phyloP scores from a whole-genome alignment of 106 monocot species.

The Ottelia alismoides region DNA sequence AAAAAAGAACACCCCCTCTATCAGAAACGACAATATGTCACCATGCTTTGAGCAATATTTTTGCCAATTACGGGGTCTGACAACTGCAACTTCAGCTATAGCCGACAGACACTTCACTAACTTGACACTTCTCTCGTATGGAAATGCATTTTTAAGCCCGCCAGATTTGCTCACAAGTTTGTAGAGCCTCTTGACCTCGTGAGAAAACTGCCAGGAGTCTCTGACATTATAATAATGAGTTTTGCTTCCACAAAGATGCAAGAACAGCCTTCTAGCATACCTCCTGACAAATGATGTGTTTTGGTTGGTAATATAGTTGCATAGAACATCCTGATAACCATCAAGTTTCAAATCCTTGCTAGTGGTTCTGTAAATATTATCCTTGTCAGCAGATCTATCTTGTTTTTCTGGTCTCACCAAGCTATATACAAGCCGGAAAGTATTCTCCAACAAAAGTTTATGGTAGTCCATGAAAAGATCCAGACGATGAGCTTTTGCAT shows the following conservation, averaged over 20 bases:
- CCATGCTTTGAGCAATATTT: constrained; percentile 74
- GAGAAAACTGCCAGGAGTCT: constrained; percentile 95
- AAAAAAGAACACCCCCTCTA: constrained; percentile 61
- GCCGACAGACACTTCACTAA: constrained; percentile 81
- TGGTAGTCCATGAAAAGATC: constrained; percentile 87
- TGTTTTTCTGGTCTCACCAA: constrained; percentile 90
- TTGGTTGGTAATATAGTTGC: constrained; percentile 86
- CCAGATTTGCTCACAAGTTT: constrained; percentile 82
- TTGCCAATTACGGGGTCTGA: constrained; percentile 93
- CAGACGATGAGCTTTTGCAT: constrained; percentile 72
- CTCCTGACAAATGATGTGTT: constrained; percentile 77
- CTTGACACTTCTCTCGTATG: constrained; percentile 83
- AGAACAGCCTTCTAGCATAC: constrained; percentile 91
- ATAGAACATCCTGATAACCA: constrained; percentile 90
- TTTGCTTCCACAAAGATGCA: constrained; percentile 95
- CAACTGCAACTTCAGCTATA: constrained; percentile 77
- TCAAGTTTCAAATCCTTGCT: constrained; percentile 88
- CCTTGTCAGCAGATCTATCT: constrained; percentile 79
- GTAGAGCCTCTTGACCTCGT: constrained; percentile 63
- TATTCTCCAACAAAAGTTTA: constrained; percentile 79
- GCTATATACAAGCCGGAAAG: constrained; percentile 83
- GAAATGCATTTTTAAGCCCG: constrained; percentile 53
- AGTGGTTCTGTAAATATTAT: constrained; percentile 38
- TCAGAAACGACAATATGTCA: constrained; percentile 63
- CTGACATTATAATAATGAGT: constrained; percentile 84